Percentiles rank a stretch among this genome's conserved stretches.
Evolutionary conservation across 2,329 filamentous ascomycete species (phyloP).

Genomic region (Microcera coccophila): DNA sequence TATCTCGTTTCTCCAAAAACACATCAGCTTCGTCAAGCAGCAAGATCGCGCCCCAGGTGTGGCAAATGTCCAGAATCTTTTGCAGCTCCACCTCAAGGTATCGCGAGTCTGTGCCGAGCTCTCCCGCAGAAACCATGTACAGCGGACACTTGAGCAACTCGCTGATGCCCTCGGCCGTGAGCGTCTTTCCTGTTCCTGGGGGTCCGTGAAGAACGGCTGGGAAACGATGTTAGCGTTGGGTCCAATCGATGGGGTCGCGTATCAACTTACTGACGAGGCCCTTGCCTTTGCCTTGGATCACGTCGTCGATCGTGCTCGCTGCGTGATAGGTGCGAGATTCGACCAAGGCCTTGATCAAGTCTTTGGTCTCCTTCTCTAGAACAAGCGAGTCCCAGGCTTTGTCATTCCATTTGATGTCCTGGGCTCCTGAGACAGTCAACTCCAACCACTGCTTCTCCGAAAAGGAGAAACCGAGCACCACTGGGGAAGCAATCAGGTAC

Average conservation of each 20-base stretch:
- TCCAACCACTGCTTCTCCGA: slow-evolving; percentile 88
- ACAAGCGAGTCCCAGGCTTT: slow-evolving; percentile 80
- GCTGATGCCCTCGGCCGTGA: slow-evolving; percentile 82
- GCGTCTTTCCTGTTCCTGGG: slow-evolving; percentile 82
- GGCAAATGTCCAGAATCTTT: slow-evolving; percentile 80
- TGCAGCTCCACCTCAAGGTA: slow-evolving; percentile 73
- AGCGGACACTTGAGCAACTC: slow-evolving; percentile 77
- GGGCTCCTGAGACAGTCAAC: slow-evolving; percentile 73
- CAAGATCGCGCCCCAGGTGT: slow-evolving; percentile 80
- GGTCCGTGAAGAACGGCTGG: slow-evolving; percentile 74
- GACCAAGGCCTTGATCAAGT: slow-evolving; percentile 71
- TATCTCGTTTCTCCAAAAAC: slow-evolving; percentile 77
- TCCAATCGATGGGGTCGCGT: neutral
- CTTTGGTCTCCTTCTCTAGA: slow-evolving; percentile 57
- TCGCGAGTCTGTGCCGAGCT: slow-evolving; percentile 73
- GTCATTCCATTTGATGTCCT: slow-evolving; percentile 80
- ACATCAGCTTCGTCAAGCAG: slow-evolving; percentile 84
- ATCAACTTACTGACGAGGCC: slow-evolving; percentile 63
- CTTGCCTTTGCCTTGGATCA: slow-evolving; percentile 79
- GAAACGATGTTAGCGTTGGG: slow-evolving; percentile 13
- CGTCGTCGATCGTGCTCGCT: slow-evolving; percentile 76
- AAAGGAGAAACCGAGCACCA: slow-evolving; percentile 84
- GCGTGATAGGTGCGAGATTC: slow-evolving; percentile 80
- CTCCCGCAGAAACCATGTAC: slow-evolving; percentile 78
- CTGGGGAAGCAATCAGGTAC: slow-evolving; percentile 75